Conservation (phyloP, 2,329 filamentous ascomycete genomes). For the Sporothrix inflata region DNA sequence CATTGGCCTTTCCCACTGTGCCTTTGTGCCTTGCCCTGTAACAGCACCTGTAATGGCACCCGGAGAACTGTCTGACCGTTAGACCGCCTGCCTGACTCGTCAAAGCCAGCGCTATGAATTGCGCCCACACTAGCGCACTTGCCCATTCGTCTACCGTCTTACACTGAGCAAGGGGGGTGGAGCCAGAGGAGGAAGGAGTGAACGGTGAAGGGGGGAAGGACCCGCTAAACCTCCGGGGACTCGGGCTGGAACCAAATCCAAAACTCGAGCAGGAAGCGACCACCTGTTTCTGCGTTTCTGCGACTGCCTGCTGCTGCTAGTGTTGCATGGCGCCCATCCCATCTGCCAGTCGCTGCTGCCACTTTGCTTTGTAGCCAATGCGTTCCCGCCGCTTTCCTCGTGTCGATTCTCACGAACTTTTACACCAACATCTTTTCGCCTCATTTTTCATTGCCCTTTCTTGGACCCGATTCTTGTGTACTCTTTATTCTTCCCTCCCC, state of each 20-base stretch:
- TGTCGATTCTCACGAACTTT: slow-evolving; percentile 22
- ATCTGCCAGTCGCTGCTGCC: slow-evolving; percentile 1
- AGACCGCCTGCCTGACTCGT: slow-evolving; percentile 6
- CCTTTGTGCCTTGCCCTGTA: no score
- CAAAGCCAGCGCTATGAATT: background rate
- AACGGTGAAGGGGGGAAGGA: background rate
- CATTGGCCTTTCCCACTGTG: no score
- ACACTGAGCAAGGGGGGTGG: background rate
- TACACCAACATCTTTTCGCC: background rate
- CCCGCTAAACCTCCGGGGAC: slow-evolving; percentile 24
- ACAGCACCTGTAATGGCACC: background rate
- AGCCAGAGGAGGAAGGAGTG: background rate
- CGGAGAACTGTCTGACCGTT: background rate
- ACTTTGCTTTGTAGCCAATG: slow-evolving; percentile 4
- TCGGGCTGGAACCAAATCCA: slow-evolving; percentile 28
- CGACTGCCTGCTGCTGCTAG: slow-evolving; percentile 12
- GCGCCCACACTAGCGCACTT: slow-evolving; percentile 1
- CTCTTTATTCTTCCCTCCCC: background rate
- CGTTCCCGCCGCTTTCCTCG: slow-evolving; percentile 7
- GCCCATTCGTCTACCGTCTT: background rate
- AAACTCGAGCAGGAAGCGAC: slow-evolving; percentile 26
- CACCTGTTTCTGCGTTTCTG: slow-evolving; percentile 20
- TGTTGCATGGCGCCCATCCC: background rate
- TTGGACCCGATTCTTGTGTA: background rate
- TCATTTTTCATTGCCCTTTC: background rate